These are phyloP conservation scores for Diplodia scrobiculata DNA, from an alignment of 2,329 filamentous ascomycete species.

Conservation along the genomic window DNA sequence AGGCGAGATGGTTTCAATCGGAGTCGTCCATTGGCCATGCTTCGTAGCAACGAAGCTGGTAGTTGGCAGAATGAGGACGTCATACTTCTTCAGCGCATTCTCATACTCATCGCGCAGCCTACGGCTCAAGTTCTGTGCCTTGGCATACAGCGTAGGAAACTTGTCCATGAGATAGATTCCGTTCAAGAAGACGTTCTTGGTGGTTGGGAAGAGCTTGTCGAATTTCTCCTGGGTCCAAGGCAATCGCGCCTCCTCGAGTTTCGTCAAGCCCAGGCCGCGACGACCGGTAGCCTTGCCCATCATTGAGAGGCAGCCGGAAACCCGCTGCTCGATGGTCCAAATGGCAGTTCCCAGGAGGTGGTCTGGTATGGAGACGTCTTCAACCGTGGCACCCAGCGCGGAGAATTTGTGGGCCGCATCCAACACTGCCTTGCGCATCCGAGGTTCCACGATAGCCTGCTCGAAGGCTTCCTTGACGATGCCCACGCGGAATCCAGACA, in stretches of 20 bases:
- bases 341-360: constrained; percentile 53
- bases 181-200: constrained; percentile 54
- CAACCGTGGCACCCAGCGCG: constrained; percentile 52
- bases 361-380: constrained; percentile 53
- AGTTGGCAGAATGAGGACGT: constrained; percentile 49
- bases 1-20: constrained; percentile 37
- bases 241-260: constrained; percentile 53
- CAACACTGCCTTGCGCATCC: constrained; percentile 48
- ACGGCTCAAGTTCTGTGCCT: constrained; percentile 47
- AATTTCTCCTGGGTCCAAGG: constrained; percentile 55
- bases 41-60: constrained; percentile 31
- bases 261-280: constrained; percentile 48
- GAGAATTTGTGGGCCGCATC: constrained; percentile 47
- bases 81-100: constrained; percentile 42
- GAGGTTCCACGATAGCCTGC: constrained; percentile 39
- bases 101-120: constrained; percentile 46
- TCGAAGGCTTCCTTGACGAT: constrained; percentile 37
- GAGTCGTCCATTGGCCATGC: constrained; percentile 34
- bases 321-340: constrained; percentile 50
- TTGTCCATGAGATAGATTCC: constrained; percentile 45
- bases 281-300: constrained; percentile 48
- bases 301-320: constrained; percentile 40
- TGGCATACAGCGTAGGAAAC: constrained; percentile 47
- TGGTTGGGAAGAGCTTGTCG: constrained; percentile 49
- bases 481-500: constrained; percentile 37